These are phyloP conservation scores for Lentinula lateritia DNA, from an alignment of 768 basidiomycete genomes.

Conservation along the genomic window DNA sequence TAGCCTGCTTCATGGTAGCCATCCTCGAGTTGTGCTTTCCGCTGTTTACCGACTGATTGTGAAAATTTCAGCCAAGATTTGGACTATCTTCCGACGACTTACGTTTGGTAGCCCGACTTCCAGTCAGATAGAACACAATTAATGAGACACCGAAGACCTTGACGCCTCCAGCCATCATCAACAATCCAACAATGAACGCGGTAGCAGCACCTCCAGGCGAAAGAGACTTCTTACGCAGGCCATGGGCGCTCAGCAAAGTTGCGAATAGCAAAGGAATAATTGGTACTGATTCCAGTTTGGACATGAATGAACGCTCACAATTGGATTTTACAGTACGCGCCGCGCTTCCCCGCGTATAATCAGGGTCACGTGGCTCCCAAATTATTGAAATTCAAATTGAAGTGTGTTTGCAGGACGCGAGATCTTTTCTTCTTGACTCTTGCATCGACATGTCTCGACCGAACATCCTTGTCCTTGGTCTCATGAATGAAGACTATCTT, in stretches of 20 bases:
- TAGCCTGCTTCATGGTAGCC: slow-evolving; percentile 73
- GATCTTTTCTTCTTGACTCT: no score
- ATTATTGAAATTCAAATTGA: not conserved
- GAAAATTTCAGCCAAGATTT: not conserved
- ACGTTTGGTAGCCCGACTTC: slow-evolving; percentile 82
- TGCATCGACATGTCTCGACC: not conserved
- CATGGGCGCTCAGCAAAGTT: slow-evolving; percentile 57
- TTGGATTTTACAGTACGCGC: no score
- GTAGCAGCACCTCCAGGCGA: slow-evolving; percentile 71
- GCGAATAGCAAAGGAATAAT: slow-evolving; percentile 43
- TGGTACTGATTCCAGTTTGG: slow-evolving; percentile 39
- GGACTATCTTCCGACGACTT: slow-evolving; percentile 16
- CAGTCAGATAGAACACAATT: slow-evolving; percentile 75
- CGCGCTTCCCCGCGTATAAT: not conserved
- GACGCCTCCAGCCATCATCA: slow-evolving; percentile 63
- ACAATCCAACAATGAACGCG: slow-evolving; percentile 72
- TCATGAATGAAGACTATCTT: not conserved
- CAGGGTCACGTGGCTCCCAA: not conserved
- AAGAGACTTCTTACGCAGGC: slow-evolving; percentile 67
- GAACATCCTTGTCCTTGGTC: not conserved
- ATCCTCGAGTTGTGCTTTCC: slow-evolving; percentile 73
- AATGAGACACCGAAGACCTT: slow-evolving; percentile 61
- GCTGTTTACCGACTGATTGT: slow-evolving; percentile 60
- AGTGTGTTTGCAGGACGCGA: not conserved
- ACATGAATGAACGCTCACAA: slow-evolving; percentile 14